These are phyloP conservation scores for Isabelozyma pseudorhagii DNA, from an alignment of 805 yeast genomes.

Conservation along the genomic window DNA sequence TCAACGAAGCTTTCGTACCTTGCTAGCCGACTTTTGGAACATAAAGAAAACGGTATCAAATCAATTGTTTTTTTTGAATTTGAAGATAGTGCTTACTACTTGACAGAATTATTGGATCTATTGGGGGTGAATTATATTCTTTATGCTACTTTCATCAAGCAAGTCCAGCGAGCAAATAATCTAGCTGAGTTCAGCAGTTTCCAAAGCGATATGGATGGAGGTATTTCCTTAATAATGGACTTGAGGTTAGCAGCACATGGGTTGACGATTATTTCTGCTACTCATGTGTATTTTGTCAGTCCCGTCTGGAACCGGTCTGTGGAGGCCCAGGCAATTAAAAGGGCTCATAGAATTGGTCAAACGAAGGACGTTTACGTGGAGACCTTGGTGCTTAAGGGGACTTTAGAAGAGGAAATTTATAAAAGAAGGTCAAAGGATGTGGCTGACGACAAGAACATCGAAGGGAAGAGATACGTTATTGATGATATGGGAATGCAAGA, in stretches of 20 bases:
- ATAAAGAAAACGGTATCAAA: slow-evolving; percentile 45
- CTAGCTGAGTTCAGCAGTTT: slow-evolving; percentile 48
- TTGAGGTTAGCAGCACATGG: slow-evolving; percentile 68
- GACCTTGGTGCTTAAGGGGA: slow-evolving; percentile 57
- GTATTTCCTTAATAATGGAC: slow-evolving; percentile 63
- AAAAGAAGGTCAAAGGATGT: slow-evolving; percentile 25
- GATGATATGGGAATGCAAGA: slow-evolving; percentile 61
- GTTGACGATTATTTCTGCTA: slow-evolving; percentile 62
- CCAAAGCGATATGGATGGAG: slow-evolving; percentile 32
- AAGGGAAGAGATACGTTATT: slow-evolving; percentile 39
- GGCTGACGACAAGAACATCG: slow-evolving; percentile 6
- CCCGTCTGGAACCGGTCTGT: slow-evolving; percentile 69
- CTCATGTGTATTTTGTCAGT: slow-evolving; percentile 65
- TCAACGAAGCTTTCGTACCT: slow-evolving; percentile 64
- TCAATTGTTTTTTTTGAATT: slow-evolving; percentile 67
- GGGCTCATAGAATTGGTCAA: slow-evolving; percentile 78
- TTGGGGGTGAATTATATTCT: slow-evolving; percentile 59
- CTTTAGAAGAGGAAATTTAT: slow-evolving; percentile 69
- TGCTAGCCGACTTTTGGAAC: slow-evolving; percentile 50
- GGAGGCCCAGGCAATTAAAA: slow-evolving; percentile 74
- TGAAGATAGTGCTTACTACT: slow-evolving; percentile 67
- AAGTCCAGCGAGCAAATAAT: slow-evolving; percentile 49
- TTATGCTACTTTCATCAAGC: slow-evolving; percentile 59
- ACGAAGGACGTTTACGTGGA: slow-evolving; percentile 63
- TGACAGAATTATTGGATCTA: slow-evolving; percentile 62